A percentile compares a stretch with the other conserved stretches of the same genome.
Evolutionary conservation across 208 protist species (phyloP).

Genomic region (Trypanosoma avium): DNA sequence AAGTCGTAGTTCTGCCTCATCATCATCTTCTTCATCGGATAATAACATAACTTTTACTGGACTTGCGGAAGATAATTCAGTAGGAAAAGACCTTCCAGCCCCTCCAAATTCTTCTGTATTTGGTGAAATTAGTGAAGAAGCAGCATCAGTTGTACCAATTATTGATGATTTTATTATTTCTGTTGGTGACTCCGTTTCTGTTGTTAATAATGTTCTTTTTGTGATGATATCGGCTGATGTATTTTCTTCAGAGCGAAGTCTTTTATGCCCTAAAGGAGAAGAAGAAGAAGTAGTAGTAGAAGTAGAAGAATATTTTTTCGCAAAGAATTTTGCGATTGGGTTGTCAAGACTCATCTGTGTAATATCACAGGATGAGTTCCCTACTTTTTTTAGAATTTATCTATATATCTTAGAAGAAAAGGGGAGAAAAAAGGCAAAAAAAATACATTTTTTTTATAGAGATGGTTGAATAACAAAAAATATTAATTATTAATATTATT

Average conservation of each 20-base stretch:
- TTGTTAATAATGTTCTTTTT: too few species aligned
- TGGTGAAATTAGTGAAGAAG: slow-evolving; percentile 2
- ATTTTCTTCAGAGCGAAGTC: slow-evolving; percentile 6
- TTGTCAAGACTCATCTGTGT: slow-evolving; percentile 21
- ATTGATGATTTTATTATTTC: not conserved
- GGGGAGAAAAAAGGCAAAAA: slow-evolving; percentile 5
- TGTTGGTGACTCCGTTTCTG: too few species aligned
- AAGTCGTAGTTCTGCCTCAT: slow-evolving; percentile 77
- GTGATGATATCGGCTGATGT: too few species aligned
- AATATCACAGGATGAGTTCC: too few species aligned
- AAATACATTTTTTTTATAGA: too few species aligned
- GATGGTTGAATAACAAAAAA: too few species aligned
- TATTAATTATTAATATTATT: too few species aligned
- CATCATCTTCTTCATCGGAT: slow-evolving; percentile 33
- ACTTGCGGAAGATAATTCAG: not conserved
- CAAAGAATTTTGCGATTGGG: slow-evolving; percentile 16
- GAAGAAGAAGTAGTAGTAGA: too few species aligned
- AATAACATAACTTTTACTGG: slow-evolving; percentile 17
- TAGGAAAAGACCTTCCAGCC: not conserved
- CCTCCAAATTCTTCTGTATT: slow-evolving; percentile 11
- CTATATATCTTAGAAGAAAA: too few species aligned
- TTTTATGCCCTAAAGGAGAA: slow-evolving; percentile 12
- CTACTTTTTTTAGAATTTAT: not conserved
- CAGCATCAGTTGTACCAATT: not conserved
- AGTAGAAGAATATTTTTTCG: too few species aligned